Evolutionary conservation across 441 rosid genomes (phyloP), one percentile per base, ranked within the genome.

Genomic region (Bocquillonia castaneifolia): DNA sequence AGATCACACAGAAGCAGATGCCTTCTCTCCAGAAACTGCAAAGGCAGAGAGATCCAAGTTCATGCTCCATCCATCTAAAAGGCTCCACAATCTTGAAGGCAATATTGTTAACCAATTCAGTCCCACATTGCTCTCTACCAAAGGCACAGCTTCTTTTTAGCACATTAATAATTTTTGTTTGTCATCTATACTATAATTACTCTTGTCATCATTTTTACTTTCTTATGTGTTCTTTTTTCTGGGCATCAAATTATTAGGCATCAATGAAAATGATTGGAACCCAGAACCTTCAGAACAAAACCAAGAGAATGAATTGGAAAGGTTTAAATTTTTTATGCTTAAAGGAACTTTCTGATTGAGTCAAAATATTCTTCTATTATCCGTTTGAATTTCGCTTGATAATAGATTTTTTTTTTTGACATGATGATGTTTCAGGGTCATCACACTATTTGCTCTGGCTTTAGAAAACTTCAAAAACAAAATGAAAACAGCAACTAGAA

Each of bases 401-500:
- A 10, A 20, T 23, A 26, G 17, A n/a, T 67, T 73, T 73, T 69
- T 37, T 52, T 48, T 72, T 79, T 47, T 50, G 54, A 65, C 67
- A 71, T 72, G 73, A 65, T 70, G 64, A 71, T 80, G 63, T 81
- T 77, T 75, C 84, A 92, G 98, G 91, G 90, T 84, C 47, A 67
- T 85, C 45, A 78, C 77, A 52, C 60, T 84, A 77, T 82, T 92
- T 69, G 82, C 89, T 51, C 67, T 78, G 76, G 87, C 90, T 66
- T 78, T 94, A 60, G 81, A 87, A 75, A 88, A 86, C 69, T 85
- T 79, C 67, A 85, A 81, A 78, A 77, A 65, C 64, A 94, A 92
- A 74, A 72, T 92, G 84, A 82, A 80, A 72, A 70, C 79, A 64
- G 85, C 87, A 54, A 84, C 92, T 53, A 74, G 56, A 73, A 85